Evolutionary conservation across 148 eudicot genomes (phyloP).

Genomic region (Silene uniflora): DNA sequence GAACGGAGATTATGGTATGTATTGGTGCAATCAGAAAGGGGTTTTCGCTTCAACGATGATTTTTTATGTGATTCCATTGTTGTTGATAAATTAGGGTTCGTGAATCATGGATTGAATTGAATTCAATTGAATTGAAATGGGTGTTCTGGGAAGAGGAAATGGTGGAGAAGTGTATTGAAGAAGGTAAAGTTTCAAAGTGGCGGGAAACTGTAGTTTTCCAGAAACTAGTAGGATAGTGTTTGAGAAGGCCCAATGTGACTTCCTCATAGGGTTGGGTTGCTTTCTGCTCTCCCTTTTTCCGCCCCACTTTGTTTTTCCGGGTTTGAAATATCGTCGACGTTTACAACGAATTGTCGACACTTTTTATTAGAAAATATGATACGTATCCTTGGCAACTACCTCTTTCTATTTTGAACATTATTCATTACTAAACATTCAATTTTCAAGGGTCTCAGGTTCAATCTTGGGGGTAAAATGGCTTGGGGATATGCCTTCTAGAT

Average conservation of each 20-base stretch:
- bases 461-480: too few species aligned
- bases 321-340: too few species aligned
- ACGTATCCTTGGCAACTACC: too few species aligned
- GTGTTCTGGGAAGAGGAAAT: not conserved
- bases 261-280: too few species aligned
- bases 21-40: conserved; percentile 32
- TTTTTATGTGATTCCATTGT: conserved; percentile 14
- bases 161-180: conserved; percentile 6
- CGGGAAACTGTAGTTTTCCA: not conserved
- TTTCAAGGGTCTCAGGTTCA: too few species aligned
- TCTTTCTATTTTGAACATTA: too few species aligned
- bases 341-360: too few species aligned
- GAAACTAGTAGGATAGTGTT: not conserved
- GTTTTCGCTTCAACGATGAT: conserved; percentile 23
- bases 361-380: too few species aligned
- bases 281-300: too few species aligned
- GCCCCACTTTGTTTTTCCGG: too few species aligned
- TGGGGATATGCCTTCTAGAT: too few species aligned
- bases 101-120: not conserved
- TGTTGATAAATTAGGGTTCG: not conserved
- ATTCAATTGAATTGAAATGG: not conserved
- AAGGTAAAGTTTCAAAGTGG: not conserved
- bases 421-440: too few species aligned
- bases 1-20: conserved; percentile 11
- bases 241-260: not conserved